Evolutionary conservation across 108 stramenopile genomes (phyloP), one percentile per base, ranked within the genome.

Genomic region (Seminavis robusta): DNA sequence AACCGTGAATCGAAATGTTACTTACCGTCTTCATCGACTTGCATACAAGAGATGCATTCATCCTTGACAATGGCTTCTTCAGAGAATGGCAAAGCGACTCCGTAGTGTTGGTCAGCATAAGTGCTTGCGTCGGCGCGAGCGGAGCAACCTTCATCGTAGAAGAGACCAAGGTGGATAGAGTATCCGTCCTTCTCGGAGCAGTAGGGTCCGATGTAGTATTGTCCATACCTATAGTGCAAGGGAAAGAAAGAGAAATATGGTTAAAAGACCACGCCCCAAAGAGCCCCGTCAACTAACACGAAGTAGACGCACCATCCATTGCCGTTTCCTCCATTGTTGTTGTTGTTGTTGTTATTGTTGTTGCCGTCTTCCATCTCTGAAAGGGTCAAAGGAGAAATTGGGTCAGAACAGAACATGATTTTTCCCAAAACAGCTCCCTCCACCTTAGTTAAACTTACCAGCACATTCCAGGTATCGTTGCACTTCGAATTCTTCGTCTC

Each of bases 121-220:
- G 67, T 52, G 17, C 73, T 83, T 8, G 66, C 23, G 54, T 59
- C 47, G 15, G 83, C 80, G 36, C 64, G 52, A 47, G 29, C 51
- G 34, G 76, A 70, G 71, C 91, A 93, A 17, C 66, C 66, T 44
- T 80, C 71, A 52, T 92, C 91, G 59, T 65, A 69, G 53, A 93
- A 93, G 52, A 70, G 65, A 39, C 79, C 88, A 28, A 89, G 59
- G 68, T 80, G 51, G 72, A 93, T 85, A 44, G 56, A 73, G 57
- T 65, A 66, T 10, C 85, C 83, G 38, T 93, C 67, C 34, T 64
- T 60, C 39, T 32, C 9, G 26, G 81, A 65, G 67, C 91, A 93
- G 67, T 75, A 71, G 40, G 87, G 77, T 47, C 91, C 91, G 30
- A 87, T 64, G 61, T 49, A 84, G 71, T 85, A 80, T 30, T 59